Base-by-base conservation (phyloP, 805 yeast species). In the Candida golubevii region DNA sequence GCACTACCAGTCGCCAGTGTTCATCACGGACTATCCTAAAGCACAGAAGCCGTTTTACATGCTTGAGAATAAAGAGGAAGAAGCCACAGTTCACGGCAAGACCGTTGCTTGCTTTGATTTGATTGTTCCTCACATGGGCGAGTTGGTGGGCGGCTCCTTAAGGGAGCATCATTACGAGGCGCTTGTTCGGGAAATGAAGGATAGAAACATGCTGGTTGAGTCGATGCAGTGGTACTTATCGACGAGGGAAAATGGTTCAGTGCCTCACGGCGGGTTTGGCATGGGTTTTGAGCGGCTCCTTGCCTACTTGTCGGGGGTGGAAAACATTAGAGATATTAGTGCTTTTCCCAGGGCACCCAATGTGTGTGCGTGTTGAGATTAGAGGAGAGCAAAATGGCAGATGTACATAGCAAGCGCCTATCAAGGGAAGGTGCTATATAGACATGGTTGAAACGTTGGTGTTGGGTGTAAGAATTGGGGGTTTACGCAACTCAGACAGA, bases 191-290 rank as follows among this genome's bases (percentile, higher is more conserved):
- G 84, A 79, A 47, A 80, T 91, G 62, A 45, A 60, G 7, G 45
- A 58, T 3, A 65, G 85, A 43, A 68, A 67, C 1, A 85, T 89
- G 90, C 75, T 78, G 42, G 57, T 61, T 3, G 75, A 72, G 2
- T 77, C 78, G 14, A 62, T 93, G 62, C 72, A 77, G 28, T 93
- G 99, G 99, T 93, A 90, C 59, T 53, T 83, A 26, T 77, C 82
- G 1, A 70, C 85, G 8, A 72, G 99, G 47, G 69, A 69, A 48
- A 82, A 85, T 54, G 98, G 97, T 0, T 69, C 85, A 2, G 83
- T 83, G 18, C 96, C 97, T 0, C 98, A 91, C 60, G 99, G 99
- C 38, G 99, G 99, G 0, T 93, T 85, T 65, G 99, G 99, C 0
- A 70, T 93, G 72, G 99, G 99, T 0, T 80, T 90, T 53, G 99